A percentile compares a stretch with the other conserved stretches of the same genome.
Evolutionary conservation across 2,329 filamentous ascomycete species (phyloP).

Genomic region (Xylariaceae sp.): DNA sequence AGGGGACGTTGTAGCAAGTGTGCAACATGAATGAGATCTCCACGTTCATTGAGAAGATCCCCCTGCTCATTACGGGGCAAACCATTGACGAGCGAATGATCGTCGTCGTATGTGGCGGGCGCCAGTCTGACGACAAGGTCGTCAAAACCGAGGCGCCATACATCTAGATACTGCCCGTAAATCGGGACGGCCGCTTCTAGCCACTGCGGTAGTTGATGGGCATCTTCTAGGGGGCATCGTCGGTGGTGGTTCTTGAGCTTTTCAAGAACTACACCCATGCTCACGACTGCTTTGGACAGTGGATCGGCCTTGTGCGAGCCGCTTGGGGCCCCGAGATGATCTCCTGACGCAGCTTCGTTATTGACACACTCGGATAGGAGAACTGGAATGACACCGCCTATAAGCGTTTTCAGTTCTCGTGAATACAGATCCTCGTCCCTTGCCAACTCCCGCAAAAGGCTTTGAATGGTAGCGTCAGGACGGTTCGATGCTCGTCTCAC

Average conservation of each 20-base stretch:
- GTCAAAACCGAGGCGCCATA: slow-evolving; percentile 91
- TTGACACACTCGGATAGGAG: slow-evolving; percentile 79
- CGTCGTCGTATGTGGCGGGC: slow-evolving; percentile 56
- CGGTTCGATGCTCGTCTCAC: slow-evolving; percentile 67
- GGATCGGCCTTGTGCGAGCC: slow-evolving; percentile 50
- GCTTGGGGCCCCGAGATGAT: slow-evolving; percentile 58
- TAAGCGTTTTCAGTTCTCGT: slow-evolving; percentile 84
- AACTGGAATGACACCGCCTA: slow-evolving; percentile 92
- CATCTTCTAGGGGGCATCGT: slow-evolving; percentile 68
- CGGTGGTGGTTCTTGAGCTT: slow-evolving; percentile 75
- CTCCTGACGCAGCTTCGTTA: slow-evolving; percentile 57
- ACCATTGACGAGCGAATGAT: slow-evolving; percentile 54
- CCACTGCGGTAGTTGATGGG: slow-evolving; percentile 72
- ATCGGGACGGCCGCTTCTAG: slow-evolving; percentile 70
- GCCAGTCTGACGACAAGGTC: slow-evolving; percentile 92
- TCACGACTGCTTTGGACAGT: slow-evolving; percentile 80
- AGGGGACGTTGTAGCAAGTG: slow-evolving; percentile 86
- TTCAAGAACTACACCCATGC: slow-evolving; percentile 89
- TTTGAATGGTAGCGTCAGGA: slow-evolving; percentile 63
- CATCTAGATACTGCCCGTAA: slow-evolving; percentile 79
- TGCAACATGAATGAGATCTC: slow-evolving; percentile 88
- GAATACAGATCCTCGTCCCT: slow-evolving; percentile 84
- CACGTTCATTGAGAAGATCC: slow-evolving; percentile 65
- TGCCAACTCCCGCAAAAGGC: slow-evolving; percentile 73
- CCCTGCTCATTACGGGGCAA: slow-evolving; percentile 59